These are phyloP conservation scores for Rhizopogon vulgaris DNA, from an alignment of 768 basidiomycete species.

Conservation along the genomic window DNA sequence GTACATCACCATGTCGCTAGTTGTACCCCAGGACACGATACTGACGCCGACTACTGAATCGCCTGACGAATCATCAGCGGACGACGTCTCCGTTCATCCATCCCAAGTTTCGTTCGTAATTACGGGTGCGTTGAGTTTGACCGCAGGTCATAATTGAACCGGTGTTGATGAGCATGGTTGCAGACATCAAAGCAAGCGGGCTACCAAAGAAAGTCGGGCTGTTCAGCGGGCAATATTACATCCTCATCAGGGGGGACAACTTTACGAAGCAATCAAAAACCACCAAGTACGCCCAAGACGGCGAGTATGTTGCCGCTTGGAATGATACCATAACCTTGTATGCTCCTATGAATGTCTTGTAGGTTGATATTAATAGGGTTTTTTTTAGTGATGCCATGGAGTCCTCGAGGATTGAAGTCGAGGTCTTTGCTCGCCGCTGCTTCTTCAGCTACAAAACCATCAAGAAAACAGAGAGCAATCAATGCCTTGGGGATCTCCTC, in stretches of 20 bases:
- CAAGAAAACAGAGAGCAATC: constrained; percentile 28
- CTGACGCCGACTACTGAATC: background rate
- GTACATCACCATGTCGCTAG: background rate
- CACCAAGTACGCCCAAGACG: constrained; percentile 14
- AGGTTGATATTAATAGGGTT: background rate
- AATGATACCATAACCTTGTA: constrained; percentile 20
- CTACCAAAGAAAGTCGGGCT: constrained; percentile 26
- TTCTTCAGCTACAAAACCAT: constrained; percentile 28
- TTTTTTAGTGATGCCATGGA: constrained; percentile 22
- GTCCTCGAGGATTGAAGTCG: constrained; percentile 28
- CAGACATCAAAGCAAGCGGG: constrained; percentile 29
- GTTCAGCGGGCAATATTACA: constrained; percentile 23
- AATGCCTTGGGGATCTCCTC: constrained; percentile 25
- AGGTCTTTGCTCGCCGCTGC: constrained; percentile 25
- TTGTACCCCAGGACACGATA: background rate
- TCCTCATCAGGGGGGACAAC: constrained; percentile 22
- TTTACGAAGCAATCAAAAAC: constrained; percentile 23
- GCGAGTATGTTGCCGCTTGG: constrained; percentile 25
- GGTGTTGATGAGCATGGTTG: background rate
- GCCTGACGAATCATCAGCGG: background rate
- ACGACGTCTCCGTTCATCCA: background rate
- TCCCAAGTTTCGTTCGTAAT: constrained; percentile 20
- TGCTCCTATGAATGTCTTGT: constrained; percentile 2
- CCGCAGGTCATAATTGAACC: background rate
- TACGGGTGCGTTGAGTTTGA: constrained; percentile 11